Evolutionary conservation across 2,329 filamentous ascomycete genomes (phyloP).

Genomic region (Botryotinia convoluta): DNA sequence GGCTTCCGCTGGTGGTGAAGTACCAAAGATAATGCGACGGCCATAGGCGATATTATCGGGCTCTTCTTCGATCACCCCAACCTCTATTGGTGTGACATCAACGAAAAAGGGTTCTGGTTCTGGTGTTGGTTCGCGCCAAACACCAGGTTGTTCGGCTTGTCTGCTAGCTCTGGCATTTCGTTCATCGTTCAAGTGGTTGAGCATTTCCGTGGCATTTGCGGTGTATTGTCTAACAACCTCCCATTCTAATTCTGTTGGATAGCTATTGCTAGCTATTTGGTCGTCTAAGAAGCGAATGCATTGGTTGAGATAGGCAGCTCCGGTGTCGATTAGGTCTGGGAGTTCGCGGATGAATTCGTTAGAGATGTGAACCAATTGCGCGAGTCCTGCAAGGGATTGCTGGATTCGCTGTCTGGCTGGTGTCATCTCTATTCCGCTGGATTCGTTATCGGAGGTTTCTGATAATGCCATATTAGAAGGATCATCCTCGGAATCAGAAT

Average conservation of each 20-base stretch:
- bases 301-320: background rate
- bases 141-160: background rate
- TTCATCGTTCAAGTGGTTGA: background rate
- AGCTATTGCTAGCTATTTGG: background rate
- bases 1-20: fast-evolving
- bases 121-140: background rate
- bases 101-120: background rate
- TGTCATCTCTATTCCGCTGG: background rate
- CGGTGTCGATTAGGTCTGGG: background rate
- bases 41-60: background rate
- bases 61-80: fast-evolving
- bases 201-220: background rate
- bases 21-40: background rate
- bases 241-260: background rate
- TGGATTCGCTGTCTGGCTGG: background rate
- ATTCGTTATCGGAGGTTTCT: background rate
- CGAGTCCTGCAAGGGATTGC: background rate
- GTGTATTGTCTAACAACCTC: background rate
- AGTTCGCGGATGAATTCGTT: background rate
- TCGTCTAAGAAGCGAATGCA: background rate
- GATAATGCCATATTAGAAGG: background rate
- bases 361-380: background rate
- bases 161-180: background rate
- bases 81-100: background rate
- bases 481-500: background rate